A percentile compares a stretch with the other conserved stretches of the same genome.
Conservation (phyloP, 305 asterid species). For the Rubia tinctorum region DNA sequence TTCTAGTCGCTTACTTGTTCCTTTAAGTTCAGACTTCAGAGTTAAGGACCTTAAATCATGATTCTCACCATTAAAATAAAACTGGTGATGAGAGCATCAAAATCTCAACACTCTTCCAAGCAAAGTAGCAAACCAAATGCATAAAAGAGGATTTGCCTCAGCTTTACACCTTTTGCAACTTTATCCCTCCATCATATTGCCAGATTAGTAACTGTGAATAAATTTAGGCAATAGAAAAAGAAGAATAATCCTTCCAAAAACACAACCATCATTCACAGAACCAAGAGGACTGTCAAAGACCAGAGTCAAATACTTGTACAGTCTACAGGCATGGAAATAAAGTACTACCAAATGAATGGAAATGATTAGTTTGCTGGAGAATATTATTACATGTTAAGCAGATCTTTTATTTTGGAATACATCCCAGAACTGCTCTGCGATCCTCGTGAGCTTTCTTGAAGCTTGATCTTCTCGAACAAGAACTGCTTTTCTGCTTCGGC, state of each 20-base stretch:
- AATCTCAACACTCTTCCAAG: conserved; percentile 16
- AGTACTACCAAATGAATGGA: too few species aligned
- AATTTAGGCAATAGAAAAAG: conserved; percentile 15
- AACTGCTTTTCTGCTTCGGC: conserved; percentile 96
- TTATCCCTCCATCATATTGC: conserved; percentile 6
- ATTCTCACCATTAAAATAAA: background rate
- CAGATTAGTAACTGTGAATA: background rate
- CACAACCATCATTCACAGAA: conserved; percentile 5
- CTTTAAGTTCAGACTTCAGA: background rate
- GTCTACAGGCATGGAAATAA: too few species aligned
- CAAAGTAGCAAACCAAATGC: conserved; percentile 19
- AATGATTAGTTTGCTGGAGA: too few species aligned
- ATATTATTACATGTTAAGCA: too few species aligned
- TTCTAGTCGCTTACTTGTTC: too few species aligned
- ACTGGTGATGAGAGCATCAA: conserved; percentile 12
- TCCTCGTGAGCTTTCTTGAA: too few species aligned
- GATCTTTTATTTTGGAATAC: too few species aligned
- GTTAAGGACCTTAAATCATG: background rate
- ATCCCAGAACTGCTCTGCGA: too few species aligned
- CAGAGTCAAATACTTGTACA: background rate
- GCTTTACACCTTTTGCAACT: background rate
- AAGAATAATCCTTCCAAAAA: background rate
- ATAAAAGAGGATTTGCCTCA: conserved; percentile 6
- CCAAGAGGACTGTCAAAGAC: background rate
- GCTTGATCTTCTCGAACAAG: conserved; percentile 77